Conservation (phyloP, 2,329 filamentous ascomycete species). For the Phaeomoniella chlamydospora region DNA sequence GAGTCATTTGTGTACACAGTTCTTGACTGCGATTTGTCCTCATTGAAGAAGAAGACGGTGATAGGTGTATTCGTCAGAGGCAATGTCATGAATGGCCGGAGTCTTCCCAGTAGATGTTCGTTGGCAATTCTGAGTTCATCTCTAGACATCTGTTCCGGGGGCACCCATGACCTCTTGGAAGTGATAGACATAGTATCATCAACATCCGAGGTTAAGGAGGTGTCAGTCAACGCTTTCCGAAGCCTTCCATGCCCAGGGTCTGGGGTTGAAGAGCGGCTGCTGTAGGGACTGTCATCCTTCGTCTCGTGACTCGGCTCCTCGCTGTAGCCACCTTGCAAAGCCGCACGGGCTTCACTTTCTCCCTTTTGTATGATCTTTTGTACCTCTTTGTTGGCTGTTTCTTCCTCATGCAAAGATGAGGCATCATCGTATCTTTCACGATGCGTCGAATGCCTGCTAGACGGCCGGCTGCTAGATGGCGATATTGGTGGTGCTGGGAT, state of each 20-base stretch:
- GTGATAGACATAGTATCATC: conserved; percentile 20
- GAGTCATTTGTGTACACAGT: conserved; percentile 76
- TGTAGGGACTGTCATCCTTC: conserved; percentile 15
- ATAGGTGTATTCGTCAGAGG: conserved; percentile 65
- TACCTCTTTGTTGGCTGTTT: conserved; percentile 60
- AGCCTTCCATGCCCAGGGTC: conserved; percentile 11
- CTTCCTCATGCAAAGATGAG: conserved; percentile 41
- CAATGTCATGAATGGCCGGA: conserved; percentile 80
- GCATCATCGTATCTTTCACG: conserved; percentile 27
- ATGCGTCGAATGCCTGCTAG: conserved; percentile 24
- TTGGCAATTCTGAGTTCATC: conserved; percentile 70
- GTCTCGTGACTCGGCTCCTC: conserved; percentile 24
- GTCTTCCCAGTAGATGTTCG: conserved; percentile 69
- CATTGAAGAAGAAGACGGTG: conserved; percentile 91
- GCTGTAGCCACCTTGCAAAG: conserved; percentile 52
- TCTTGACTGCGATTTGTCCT: conserved; percentile 63
- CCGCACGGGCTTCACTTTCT: conserved; percentile 55
- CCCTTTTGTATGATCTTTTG: conserved; percentile 61
- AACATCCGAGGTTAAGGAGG: conserved; percentile 10
- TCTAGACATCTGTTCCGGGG: conserved; percentile 51
- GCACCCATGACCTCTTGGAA: conserved; percentile 34
- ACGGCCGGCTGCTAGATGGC: conserved; percentile 26
- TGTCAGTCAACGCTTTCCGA: conserved; percentile 7
- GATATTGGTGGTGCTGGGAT: conserved; percentile 52
- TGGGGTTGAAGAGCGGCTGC: conserved; percentile 12